These are phyloP conservation scores for Cryphonectria japonica DNA, from an alignment of 2,329 filamentous ascomycete genomes.

Conservation along the genomic window DNA sequence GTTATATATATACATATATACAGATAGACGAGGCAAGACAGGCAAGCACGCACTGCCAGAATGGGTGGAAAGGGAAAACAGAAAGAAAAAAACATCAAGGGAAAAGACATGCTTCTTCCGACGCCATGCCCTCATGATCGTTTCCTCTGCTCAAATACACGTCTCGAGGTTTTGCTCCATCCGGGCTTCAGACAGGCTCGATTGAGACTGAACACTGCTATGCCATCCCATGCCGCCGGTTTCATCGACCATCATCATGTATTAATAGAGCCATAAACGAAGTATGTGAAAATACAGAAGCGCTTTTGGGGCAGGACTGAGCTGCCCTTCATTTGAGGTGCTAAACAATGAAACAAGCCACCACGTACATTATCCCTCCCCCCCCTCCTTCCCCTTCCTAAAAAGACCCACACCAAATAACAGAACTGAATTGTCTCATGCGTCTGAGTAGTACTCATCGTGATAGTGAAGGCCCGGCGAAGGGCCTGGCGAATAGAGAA, in stretches of 20 bases:
- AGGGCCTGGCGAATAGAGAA: constrained; percentile 45
- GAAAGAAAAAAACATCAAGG: not conserved
- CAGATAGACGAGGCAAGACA: not conserved
- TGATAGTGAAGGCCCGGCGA: constrained; percentile 49
- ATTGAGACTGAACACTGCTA: not conserved
- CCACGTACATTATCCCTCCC: not conserved
- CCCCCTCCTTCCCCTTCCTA: not conserved
- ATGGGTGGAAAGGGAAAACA: not conserved
- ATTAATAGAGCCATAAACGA: constrained; percentile 14
- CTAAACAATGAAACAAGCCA: not conserved
- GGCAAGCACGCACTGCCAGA: not conserved
- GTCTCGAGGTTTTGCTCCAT: not conserved
- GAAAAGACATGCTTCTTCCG: not conserved
- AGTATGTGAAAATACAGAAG: not conserved
- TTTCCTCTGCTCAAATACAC: not conserved
- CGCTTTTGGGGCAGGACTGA: constrained; percentile 4
- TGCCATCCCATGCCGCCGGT: not conserved
- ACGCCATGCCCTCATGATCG: constrained; percentile 7
- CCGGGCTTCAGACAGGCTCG: not conserved
- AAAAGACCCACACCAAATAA: not conserved
- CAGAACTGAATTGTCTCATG: constrained; percentile 35
- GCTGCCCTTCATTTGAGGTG: not conserved
- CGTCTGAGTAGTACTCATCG: constrained; percentile 61
- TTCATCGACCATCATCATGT: constrained; percentile 18
- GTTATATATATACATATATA: not conserved